Base-by-base conservation (phyloP, 768 basidiomycete genomes). In the Lyophyllum atratum region DNA sequence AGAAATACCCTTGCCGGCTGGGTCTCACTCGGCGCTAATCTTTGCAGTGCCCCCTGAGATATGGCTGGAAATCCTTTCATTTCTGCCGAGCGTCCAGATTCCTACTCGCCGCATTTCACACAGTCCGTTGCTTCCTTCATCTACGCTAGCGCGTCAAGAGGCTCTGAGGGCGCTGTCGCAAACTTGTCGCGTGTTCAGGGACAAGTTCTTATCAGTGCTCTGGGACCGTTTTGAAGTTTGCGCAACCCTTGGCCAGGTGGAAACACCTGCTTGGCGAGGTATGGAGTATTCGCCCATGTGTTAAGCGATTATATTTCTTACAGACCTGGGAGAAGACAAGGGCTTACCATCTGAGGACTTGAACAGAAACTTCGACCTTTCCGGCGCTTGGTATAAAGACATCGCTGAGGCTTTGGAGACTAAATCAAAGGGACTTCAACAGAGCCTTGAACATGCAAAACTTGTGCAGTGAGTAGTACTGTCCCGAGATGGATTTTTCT, bases 171-270 rank as follows among this genome's bases (percentile, higher is more conserved):
- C 71, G 5, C 66, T 75, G 6, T 75, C 75, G 0, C 75, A 75
- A 53, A 72, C 73, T 0, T 72, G 71, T 52, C 59, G 54, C 21
- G 45, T 59, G 0, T 68, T 72, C 44, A 64, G 74, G 10, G 37
- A 50, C 1, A 47, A 69, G 0, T 74, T 74, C 44, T 60, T 72
- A 3, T 69, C 69, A 1, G 50, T 70, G 44, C 49, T 70, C 0
- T 76, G 70, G 72, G 65, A 71, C 46, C 58, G 67, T 10, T 59
- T 75, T 25, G 68, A 74, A 42, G 69, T 66, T 0, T 74, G 72
- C 55, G 66, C 65, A 4, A 57, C 49, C 2, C 19, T 28, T 19
- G 52, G 51, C 28, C 45, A 56, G 21, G 19, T 25, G 8, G 48
- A 56, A 28, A n/a, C 3, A 17, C 22, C 34, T 24, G 9, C 0